These are phyloP conservation scores for Rosa persica DNA, from an alignment of 306 rosid species.

Conservation along the genomic window DNA sequence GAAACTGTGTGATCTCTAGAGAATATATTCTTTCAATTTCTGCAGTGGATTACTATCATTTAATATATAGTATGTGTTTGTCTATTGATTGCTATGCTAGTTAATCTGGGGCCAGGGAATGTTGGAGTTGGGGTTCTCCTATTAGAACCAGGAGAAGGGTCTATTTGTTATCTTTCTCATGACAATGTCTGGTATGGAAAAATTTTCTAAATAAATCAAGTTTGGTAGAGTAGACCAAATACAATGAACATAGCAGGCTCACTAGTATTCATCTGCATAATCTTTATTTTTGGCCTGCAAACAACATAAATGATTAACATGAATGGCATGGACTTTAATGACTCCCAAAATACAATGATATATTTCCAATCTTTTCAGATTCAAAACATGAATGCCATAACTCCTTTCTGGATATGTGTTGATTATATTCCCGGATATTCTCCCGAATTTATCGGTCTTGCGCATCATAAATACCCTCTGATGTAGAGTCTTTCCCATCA, in stretches of 20 bases:
- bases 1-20: neutral
- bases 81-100: neutral
- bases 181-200: neutral
- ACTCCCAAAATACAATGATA: neutral
- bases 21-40: neutral
- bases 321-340: neutral
- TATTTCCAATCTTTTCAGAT: neutral
- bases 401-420: neutral
- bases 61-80: neutral
- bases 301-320: neutral
- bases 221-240: neutral
- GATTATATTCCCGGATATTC: neutral
- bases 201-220: neutral
- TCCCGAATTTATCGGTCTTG: neutral
- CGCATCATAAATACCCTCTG: neutral
- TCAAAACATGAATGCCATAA: neutral
- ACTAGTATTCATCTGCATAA: neutral
- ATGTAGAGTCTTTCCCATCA: neutral
- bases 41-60: neutral
- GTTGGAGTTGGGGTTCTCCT: neutral
- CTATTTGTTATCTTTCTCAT: neutral
- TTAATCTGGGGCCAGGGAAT: neutral
- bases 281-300: neutral
- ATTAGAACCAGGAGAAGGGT: neutral
- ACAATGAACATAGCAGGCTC: neutral